These are phyloP conservation scores for Wickerhamomyces strasburgensis DNA, from an alignment of 805 yeast genomes.

Conservation along the genomic window DNA sequence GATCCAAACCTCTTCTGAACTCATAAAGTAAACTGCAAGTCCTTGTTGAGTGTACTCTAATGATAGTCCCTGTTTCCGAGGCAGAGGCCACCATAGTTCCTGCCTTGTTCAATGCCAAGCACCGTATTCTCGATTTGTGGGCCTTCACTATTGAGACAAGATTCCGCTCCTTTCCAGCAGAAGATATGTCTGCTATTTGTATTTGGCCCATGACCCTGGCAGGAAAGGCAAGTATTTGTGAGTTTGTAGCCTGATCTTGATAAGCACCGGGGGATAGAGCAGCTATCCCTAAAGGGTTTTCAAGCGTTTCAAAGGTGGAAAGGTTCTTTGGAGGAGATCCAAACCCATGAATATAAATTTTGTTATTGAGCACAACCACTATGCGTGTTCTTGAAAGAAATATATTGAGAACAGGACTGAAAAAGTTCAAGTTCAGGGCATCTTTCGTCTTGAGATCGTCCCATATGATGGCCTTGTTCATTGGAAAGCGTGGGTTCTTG, in stretches of 20 bases:
- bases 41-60: conserved; percentile 65
- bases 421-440: conserved; percentile 69
- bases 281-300: conserved; percentile 25
- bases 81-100: conserved; percentile 77
- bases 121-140: conserved; percentile 62
- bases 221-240: conserved; percentile 69
- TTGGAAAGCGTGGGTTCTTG: conserved; percentile 66
- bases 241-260: conserved; percentile 17
- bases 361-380: conserved; percentile 62
- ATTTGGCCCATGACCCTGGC: conserved; percentile 72
- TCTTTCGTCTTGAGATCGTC: conserved; percentile 80
- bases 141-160: conserved; percentile 70
- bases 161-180: conserved; percentile 57
- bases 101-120: conserved; percentile 55
- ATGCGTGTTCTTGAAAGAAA: conserved; percentile 71
- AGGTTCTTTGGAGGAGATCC: conserved; percentile 71
- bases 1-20: conserved; percentile 85
- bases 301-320: conserved; percentile 25
- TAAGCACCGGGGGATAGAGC: conserved; percentile 24
- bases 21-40: conserved; percentile 71
- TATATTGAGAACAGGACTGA: conserved; percentile 69
- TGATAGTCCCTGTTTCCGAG: conserved; percentile 75
- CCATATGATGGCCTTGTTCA: conserved; percentile 82
- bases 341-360: conserved; percentile 73
- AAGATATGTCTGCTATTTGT: conserved; percentile 71